Evolutionary conservation across 164 flowering plant genomes (phyloP).

Genomic region (Magnolia changhungtana): DNA sequence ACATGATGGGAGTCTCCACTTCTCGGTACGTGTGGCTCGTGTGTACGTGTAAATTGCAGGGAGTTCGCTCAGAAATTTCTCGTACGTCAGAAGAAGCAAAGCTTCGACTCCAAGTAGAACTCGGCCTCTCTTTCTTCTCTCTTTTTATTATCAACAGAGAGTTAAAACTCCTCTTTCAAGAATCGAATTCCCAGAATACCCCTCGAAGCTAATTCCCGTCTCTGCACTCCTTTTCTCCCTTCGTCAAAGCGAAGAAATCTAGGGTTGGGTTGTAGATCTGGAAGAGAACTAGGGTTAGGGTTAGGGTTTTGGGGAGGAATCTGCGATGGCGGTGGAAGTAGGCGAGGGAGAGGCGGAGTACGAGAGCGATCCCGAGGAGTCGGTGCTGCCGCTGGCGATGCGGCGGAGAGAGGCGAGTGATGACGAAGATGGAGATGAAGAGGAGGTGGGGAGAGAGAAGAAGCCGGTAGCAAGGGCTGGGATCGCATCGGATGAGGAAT

Average conservation of each 20-base stretch:
- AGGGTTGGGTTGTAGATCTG: not conserved
- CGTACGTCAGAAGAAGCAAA: too few species aligned
- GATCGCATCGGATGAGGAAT: conserved; percentile 63
- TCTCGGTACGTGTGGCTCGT: too few species aligned
- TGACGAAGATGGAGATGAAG: conserved; percentile 72
- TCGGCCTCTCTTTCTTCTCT: too few species aligned
- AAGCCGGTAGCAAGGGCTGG: conserved; percentile 31
- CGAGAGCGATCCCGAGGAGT: conserved; percentile 96
- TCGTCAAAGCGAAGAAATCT: not conserved
- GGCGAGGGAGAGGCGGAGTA: conserved; percentile 68
- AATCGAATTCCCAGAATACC: too few species aligned
- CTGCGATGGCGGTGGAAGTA: conserved; percentile 20
- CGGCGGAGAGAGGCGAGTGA: conserved; percentile 90
- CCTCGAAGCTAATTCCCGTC: not conserved
- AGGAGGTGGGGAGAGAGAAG: conserved; percentile 22
- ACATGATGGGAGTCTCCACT: too few species aligned
- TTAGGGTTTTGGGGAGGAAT: conserved; percentile 4
- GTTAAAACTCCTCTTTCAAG: too few species aligned
- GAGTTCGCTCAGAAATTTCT: too few species aligned
- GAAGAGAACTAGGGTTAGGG: conserved; percentile 1
- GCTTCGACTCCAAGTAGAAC: too few species aligned
- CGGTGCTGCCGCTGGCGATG: conserved; percentile 60
- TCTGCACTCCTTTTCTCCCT: not conserved
- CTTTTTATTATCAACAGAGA: too few species aligned
- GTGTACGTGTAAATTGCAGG: too few species aligned